Evolutionary conservation across 1,139 yeast species (phyloP).

Genomic region (Blastobotrys apis): DNA sequence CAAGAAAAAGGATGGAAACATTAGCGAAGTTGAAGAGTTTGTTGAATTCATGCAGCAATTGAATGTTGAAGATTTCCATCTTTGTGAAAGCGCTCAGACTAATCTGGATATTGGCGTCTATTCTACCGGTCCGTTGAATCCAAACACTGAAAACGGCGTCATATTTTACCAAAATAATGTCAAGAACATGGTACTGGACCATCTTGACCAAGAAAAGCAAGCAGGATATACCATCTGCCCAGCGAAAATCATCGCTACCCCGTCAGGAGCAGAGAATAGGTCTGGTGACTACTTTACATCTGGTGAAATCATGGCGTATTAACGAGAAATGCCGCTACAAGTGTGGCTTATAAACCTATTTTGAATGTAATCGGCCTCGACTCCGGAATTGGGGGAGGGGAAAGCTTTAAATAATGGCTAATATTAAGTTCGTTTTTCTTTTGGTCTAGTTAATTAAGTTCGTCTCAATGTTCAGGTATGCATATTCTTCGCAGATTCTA

Average conservation of each 20-base stretch:
- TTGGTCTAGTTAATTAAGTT: too few relatives aligned
- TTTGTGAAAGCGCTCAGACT: slow-evolving; percentile 12
- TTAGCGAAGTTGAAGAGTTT: slow-evolving; percentile 6
- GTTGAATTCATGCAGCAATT: slow-evolving; percentile 14
- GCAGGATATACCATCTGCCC: slow-evolving; percentile 6
- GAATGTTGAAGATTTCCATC: slow-evolving; percentile 12
- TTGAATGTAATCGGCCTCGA: too few relatives aligned
- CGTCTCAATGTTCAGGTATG: too few relatives aligned
- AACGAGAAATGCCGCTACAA: too few relatives aligned
- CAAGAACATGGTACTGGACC: slow-evolving; percentile 10
- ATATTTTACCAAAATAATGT: slow-evolving; percentile 11
- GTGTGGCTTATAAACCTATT: too few relatives aligned
- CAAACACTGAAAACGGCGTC: slow-evolving; percentile 15
- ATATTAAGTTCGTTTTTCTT: too few relatives aligned
- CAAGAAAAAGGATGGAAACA: slow-evolving; percentile 10
- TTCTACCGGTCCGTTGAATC: slow-evolving; percentile 13
- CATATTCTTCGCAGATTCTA: too few relatives aligned
- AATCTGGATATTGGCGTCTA: slow-evolving; percentile 11
- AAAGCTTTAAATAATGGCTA: too few relatives aligned
- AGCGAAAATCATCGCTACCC: background rate
- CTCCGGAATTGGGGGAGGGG: too few relatives aligned
- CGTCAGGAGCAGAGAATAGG: background rate
- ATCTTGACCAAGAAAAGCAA: slow-evolving; percentile 1
- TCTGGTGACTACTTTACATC: too few relatives aligned
- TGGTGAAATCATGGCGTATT: too few relatives aligned